phyloP scores from a whole-genome alignment of 352 stramenopile species.

The Phytophthora hibernalis region DNA sequence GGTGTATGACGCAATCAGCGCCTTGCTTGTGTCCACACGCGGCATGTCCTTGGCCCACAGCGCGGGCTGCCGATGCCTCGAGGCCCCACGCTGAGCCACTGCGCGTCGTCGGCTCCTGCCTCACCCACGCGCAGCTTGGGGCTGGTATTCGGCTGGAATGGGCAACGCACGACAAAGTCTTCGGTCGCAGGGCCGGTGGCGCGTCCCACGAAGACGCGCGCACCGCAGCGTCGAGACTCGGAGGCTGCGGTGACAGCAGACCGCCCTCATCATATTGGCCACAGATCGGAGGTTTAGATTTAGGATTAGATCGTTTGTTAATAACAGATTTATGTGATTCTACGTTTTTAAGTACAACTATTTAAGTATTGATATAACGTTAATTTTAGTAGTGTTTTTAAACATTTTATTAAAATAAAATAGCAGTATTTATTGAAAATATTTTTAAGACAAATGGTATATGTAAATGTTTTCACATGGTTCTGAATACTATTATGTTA shows the following conservation, averaged over 20 bases:
- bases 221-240: constrained; percentile 20
- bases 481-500: too few relatives aligned
- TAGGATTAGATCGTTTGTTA: too few relatives aligned
- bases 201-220: constrained; percentile 46
- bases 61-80: constrained; percentile 66
- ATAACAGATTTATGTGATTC: too few relatives aligned
- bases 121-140: constrained; percentile 47
- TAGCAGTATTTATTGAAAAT: too few relatives aligned
- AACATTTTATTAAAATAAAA: too few relatives aligned
- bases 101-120: constrained; percentile 26
- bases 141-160: constrained; percentile 6
- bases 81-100: constrained; percentile 33
- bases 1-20: constrained; percentile 38
- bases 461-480: too few relatives aligned
- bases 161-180: constrained; percentile 47
- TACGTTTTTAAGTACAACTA: too few relatives aligned
- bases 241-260: neutral
- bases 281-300: too few relatives aligned
- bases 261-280: constrained; percentile 14
- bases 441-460: too few relatives aligned
- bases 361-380: too few relatives aligned
- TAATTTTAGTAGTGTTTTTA: too few relatives aligned
- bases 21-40: constrained; percentile 65
- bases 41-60: constrained; percentile 79
- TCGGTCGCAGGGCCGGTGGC: constrained; percentile 54